These are phyloP conservation scores for Pseudognaphalium luteoalbum DNA, from an alignment of 129 eudicot genomes.

Conservation along the genomic window DNA sequence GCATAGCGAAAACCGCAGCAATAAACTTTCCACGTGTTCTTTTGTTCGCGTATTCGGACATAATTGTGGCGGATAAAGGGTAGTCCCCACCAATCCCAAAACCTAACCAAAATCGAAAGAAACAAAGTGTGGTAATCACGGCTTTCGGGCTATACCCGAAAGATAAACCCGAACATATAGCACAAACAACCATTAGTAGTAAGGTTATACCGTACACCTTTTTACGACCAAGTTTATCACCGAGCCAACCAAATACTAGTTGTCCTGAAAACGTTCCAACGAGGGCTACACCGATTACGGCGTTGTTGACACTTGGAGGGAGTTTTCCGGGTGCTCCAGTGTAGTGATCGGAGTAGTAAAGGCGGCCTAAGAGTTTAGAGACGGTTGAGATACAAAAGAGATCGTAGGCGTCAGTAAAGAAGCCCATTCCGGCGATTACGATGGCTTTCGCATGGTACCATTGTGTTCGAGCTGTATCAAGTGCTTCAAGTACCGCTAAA, in stretches of 20 bases:
- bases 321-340: slow-evolving; percentile 40
- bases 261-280: slow-evolving; percentile 56
- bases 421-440: slow-evolving; percentile 71
- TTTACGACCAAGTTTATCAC: slow-evolving; percentile 67
- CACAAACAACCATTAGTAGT: slow-evolving; percentile 51
- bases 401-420: slow-evolving; percentile 68
- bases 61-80: slow-evolving; percentile 69
- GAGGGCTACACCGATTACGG: slow-evolving; percentile 55
- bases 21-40: slow-evolving; percentile 59
- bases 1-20: slow-evolving; percentile 69
- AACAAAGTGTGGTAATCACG: slow-evolving; percentile 52
- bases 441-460: slow-evolving; percentile 65
- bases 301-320: slow-evolving; percentile 40
- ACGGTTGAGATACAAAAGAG: slow-evolving; percentile 58
- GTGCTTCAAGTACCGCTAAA: slow-evolving; percentile 54
- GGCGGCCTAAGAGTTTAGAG: slow-evolving; percentile 57
- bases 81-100: slow-evolving; percentile 76
- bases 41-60: slow-evolving; percentile 70
- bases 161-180: slow-evolving; percentile 55
- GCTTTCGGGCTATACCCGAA: slow-evolving; percentile 44
- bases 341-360: slow-evolving; percentile 40
- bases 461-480: slow-evolving; percentile 57
- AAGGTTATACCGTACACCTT: slow-evolving; percentile 58
- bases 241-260: slow-evolving; percentile 57
- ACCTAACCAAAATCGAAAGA: slow-evolving; percentile 68